Evolutionary conservation across 176 grass and related monocot genomes (phyloP), one percentile per base, ranked within the genome.

Genomic region (Lolium multiflorum): DNA sequence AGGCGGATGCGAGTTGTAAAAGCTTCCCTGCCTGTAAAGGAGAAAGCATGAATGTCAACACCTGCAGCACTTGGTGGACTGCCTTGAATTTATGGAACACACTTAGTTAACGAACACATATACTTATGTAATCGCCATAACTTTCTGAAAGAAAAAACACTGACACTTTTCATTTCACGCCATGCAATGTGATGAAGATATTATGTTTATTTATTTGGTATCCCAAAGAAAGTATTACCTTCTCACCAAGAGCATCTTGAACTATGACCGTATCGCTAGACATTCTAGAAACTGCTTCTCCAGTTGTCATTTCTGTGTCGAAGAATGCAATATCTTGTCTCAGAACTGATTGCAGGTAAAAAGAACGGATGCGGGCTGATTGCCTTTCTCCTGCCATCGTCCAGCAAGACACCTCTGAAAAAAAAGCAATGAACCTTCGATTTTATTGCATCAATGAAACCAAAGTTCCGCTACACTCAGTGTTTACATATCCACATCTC

Each of bases 21-120:
- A 97, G 84, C 74, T 94, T 97, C 44, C 94, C 94, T 64, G 88
- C 91, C 91, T 97, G 84, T 79, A 65, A 87, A 81, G 79, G 18
- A 20, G 70, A 55, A 80, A 58, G 39, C 38, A 21, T 56, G 55
- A 65, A 21, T 20, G 18, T 80, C 25, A 75, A 49, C 49, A 72
- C 5, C 65, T 12, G 7, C 16, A 39, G 46, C 71, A 82, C 56
- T 74, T 81, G 10, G 47, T 83, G 21, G 21, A 5, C 35, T 65
- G 73, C 79, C 17, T 84, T 28, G 18, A 70, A 47, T 85, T 7
- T 61, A 81, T 60, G 59, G 51, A n/a, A 50, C 75, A 14, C 56
- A 44, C 17, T 80, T 84, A 16, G 47, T 3, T 46, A 74, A 46
- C 21, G 35, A 35, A 22, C 13, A 54, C 35, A 41, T 17, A 24